phyloP scores from a whole-genome alignment of 139 green algal species.

The Spirogloea muscicola region DNA sequence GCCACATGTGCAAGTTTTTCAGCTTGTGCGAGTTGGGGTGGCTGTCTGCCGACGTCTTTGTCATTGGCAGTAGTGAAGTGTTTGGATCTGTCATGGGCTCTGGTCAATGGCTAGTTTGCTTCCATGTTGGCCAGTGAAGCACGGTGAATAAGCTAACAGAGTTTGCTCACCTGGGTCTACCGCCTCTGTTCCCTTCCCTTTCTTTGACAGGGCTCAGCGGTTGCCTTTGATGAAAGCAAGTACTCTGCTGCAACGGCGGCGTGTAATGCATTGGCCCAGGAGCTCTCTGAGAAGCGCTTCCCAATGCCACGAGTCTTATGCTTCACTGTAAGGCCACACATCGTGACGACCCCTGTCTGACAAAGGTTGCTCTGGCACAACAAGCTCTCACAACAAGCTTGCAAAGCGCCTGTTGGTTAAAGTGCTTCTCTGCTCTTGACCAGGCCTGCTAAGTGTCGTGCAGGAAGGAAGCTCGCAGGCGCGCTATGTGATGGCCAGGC shows the following conservation, averaged over 20 bases:
- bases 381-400: no score
- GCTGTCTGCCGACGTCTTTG: neutral
- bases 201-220: neutral
- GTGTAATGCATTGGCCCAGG: conserved; percentile 11
- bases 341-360: neutral
- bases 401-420: neutral
- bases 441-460: neutral
- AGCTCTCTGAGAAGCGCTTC: conserved; percentile 31
- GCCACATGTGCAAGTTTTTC: neutral
- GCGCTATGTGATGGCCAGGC: conserved; percentile 47
- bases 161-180: neutral
- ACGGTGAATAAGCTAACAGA: neutral
- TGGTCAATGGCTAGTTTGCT: neutral
- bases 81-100: neutral
- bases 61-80: neutral
- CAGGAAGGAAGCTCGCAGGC: conserved; percentile 45
- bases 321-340: conserved; percentile 1
- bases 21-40: neutral
- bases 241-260: conserved; percentile 1
- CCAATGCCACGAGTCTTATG: conserved; percentile 33
- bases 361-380: no score
- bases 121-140: neutral
- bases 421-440: neutral
- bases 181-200: neutral
- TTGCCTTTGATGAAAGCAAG: conserved; percentile 1